Base-by-base conservation (phyloP, 208 protist genomes). In the Leishmania gerbilli region DNA sequence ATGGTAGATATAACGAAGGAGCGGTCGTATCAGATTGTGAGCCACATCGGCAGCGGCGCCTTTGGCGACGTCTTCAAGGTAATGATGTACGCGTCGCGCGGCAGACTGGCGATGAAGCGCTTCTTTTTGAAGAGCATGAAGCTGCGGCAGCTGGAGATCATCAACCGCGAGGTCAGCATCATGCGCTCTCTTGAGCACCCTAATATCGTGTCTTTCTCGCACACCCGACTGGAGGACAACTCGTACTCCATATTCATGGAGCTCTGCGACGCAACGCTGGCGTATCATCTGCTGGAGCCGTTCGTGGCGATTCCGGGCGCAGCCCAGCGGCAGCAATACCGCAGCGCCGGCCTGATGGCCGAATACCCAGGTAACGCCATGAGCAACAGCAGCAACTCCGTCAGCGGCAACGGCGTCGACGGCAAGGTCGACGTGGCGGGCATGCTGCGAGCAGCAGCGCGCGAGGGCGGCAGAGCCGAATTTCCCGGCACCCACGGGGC, bases 31-130 rank as follows among this genome's bases (percentile, higher is more conserved):
- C 88, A 95, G 60, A 92, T 95, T 74, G 83, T 93, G 15, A 79
- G 90, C 27, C 84, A 82, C 69, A 87, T 97, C 64, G 94, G 92
- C 78, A 89, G 79, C 58, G 94, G 94, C 27, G 86, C 86, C 71
- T 95, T 94, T 77, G 94, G 91, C 5, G 92, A 96, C 79, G 94
- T 97, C 24, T 93, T 90, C 78, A 90, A 96, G 79, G 91, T 97
- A 0, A 68, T 91, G 19, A 84, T 96, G 77, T 90, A 87, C 74
- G 90, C 85, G 45, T 94, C 90, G 15, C 81, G 84, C 13, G 94
- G 94, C n/a, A 88, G 84, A 5, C 85, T 97, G 34, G 94, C 94
- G 49, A 94, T 95, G 90, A 97, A 97, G 87, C 87, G 91, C 42
- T 85, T 97, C 37, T 91, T 94, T 77, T 75, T 96, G 17, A 91